Evolutionary conservation across 78 protist genomes (phyloP).

Genomic region (Chrysochromulina parva): DNA sequence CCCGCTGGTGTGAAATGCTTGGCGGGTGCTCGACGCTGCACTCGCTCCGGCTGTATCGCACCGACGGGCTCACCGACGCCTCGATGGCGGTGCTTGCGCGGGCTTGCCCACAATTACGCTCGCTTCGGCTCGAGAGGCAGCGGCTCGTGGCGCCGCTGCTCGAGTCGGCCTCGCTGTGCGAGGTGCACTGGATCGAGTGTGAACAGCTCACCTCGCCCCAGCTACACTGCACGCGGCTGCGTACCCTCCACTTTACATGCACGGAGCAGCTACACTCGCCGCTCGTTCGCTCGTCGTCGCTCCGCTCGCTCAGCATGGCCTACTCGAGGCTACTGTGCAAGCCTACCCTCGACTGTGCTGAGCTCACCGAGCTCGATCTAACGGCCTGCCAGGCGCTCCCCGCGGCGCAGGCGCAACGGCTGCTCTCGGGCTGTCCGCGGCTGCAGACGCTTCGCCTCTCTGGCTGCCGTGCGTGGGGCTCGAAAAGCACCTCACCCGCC

Average conservation of each 20-base stretch:
- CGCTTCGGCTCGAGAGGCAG: background rate
- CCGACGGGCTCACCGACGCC: background rate
- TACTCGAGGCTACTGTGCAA: background rate
- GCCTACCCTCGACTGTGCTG: background rate
- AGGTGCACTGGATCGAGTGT: background rate
- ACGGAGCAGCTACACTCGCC: background rate
- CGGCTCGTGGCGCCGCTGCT: background rate
- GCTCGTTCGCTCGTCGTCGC: background rate
- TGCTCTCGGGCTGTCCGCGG: background rate
- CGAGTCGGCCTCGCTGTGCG: background rate
- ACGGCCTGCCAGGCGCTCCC: background rate
- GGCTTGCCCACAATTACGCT: background rate
- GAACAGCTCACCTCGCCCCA: background rate
- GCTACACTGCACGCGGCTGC: background rate
- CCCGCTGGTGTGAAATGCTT: background rate
- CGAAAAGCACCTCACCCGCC: too few relatives aligned
- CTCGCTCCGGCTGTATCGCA: background rate
- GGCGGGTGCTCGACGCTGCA: background rate
- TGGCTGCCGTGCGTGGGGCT: background rate
- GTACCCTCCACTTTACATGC: background rate
- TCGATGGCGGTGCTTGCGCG: background rate
- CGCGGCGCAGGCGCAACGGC: background rate
- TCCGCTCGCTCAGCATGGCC: background rate
- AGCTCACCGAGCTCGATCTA: background rate
- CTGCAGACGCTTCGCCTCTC: conserved; percentile 14